These are phyloP conservation scores for Mycena haematopus DNA, from an alignment of 768 basidiomycete genomes.

Conservation along the genomic window DNA sequence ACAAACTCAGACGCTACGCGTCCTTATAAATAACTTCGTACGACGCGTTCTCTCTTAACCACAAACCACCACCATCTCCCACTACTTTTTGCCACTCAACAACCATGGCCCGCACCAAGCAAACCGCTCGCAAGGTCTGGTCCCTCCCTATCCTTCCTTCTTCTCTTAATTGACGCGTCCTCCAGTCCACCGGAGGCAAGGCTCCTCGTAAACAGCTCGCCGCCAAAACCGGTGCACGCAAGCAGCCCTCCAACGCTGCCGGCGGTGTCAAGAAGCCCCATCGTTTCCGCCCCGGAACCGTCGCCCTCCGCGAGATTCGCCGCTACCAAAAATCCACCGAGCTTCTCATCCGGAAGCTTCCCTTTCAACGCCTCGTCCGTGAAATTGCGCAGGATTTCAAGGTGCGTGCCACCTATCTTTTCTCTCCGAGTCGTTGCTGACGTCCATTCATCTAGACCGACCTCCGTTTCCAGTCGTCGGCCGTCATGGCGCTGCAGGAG, in stretches of 20 bases:
- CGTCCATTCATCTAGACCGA: conserved; percentile 40
- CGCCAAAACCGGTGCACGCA: conserved; percentile 25
- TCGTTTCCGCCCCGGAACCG: conserved; percentile 31
- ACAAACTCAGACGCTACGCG: too few relatives aligned
- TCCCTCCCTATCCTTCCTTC: not conserved
- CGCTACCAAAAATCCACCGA: conserved; percentile 32
- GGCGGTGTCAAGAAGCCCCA: conserved; percentile 53
- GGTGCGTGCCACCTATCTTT: conserved; percentile 31
- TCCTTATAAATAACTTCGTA: not conserved
- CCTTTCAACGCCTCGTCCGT: conserved; percentile 51
- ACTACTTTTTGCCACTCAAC: not conserved
- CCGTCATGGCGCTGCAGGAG: conserved; percentile 82
- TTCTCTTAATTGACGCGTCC: not conserved
- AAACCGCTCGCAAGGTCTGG: conserved; percentile 29
- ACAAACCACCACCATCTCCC: conserved; percentile 5
- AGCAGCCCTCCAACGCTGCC: conserved; percentile 36
- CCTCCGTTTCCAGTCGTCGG: conserved; percentile 81
- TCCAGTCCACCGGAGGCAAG: conserved; percentile 38
- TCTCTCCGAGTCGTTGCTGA: not conserved
- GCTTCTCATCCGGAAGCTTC: conserved; percentile 31
- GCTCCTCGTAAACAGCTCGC: conserved; percentile 41
- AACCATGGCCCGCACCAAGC: conserved; percentile 32
- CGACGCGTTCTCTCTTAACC: not conserved
- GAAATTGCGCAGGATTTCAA: conserved; percentile 72
- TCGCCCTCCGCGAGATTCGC: conserved; percentile 31